Evolutionary conservation across 2,329 filamentous ascomycete genomes (phyloP).

Genomic region (Fusarium tupiense): DNA sequence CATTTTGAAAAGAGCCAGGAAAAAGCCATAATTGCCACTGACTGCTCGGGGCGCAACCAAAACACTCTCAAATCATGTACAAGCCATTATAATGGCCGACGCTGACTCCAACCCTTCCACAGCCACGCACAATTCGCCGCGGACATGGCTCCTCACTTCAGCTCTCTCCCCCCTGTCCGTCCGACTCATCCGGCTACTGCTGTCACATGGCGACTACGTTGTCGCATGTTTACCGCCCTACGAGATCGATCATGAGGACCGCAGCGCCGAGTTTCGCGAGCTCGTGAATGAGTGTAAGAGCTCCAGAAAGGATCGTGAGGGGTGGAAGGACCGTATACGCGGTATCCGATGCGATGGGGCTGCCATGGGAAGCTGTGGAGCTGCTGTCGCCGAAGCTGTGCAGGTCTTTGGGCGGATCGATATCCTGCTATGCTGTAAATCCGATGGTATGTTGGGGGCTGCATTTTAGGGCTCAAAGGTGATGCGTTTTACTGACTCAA

Average conservation of each 20-base stretch:
- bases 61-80: constrained; percentile 38
- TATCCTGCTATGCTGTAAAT: constrained; percentile 89
- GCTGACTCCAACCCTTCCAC: constrained; percentile 47
- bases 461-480: background rate
- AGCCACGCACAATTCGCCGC: constrained; percentile 77
- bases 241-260: constrained; percentile 80
- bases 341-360: constrained; percentile 72
- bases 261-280: constrained; percentile 81
- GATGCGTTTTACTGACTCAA: constrained; percentile 22
- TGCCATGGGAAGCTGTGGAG: constrained; percentile 77
- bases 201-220: constrained; percentile 92
- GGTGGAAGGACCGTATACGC: constrained; percentile 82
- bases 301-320: constrained; percentile 71
- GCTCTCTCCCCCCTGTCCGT: constrained; percentile 87
- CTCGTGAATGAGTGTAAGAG: constrained; percentile 78
- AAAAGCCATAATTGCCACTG: constrained; percentile 6
- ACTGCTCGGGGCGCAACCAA: constrained; percentile 6
- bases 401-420: constrained; percentile 87
- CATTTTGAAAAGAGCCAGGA: constrained; percentile 13
- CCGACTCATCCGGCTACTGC: constrained; percentile 80
- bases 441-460: constrained; percentile 69
- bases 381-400: constrained; percentile 87
- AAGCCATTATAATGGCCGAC: constrained; percentile 45
- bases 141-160: constrained; percentile 93
- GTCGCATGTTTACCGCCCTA: constrained; percentile 82